Conservation (phyloP, 305 asterid species). For the Fraxinus sp. region DNA sequence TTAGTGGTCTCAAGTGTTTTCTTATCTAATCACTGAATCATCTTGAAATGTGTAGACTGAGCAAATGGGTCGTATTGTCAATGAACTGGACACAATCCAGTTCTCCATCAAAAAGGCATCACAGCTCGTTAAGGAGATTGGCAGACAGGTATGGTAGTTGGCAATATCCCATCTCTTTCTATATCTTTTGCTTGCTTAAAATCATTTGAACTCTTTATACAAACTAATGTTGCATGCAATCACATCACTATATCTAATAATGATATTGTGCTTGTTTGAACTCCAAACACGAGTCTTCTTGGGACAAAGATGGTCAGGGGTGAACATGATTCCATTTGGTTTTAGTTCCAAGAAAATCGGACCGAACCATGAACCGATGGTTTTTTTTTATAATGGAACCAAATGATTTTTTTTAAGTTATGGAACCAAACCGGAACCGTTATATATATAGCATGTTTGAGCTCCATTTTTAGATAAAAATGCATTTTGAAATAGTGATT, state of each 20-base stretch:
- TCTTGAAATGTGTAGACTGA: slow-evolving; percentile 57
- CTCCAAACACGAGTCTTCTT: background rate
- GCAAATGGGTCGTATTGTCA: slow-evolving; percentile 98
- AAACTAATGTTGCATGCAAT: background rate
- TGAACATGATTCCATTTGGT: too few species aligned
- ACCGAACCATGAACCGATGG: too few species aligned
- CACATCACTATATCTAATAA: slow-evolving; percentile 9
- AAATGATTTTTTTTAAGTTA: too few species aligned
- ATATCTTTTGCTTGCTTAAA: background rate
- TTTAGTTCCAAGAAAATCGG: too few species aligned
- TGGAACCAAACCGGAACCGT: too few species aligned
- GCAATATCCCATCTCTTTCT: background rate
- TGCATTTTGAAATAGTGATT: too few species aligned
- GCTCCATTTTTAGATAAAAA: too few species aligned
- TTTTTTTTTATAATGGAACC: too few species aligned
- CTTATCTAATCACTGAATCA: slow-evolving; percentile 20
- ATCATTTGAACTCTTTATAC: background rate
- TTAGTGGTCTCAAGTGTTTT: slow-evolving; percentile 19
- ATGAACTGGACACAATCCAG: slow-evolving; percentile 93
- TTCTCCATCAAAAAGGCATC: slow-evolving; percentile 94
- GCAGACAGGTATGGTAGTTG: slow-evolving; percentile 70
- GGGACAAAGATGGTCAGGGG: background rate
- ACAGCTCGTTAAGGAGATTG: slow-evolving; percentile 97
- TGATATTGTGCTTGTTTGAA: slow-evolving; percentile 5
- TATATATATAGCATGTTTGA: too few species aligned